Evolutionary conservation across 371 early-diverging fungal genomes (phyloP).

Genomic region (Capillidium rhysosporum): DNA sequence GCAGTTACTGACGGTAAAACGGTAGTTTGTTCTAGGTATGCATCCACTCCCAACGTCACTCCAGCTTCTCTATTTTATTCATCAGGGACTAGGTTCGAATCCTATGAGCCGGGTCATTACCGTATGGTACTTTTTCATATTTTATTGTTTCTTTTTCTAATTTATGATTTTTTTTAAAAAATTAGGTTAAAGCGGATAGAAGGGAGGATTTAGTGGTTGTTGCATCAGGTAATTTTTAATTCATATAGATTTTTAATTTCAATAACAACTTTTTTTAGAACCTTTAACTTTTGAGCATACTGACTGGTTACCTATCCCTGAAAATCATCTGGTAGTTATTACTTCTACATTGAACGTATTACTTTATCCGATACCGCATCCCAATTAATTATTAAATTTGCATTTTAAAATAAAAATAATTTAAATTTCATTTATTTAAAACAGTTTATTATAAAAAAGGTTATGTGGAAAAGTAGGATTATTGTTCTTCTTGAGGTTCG

Average conservation of each 20-base stretch:
- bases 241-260: neutral
- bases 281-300: constrained; percentile 65
- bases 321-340: constrained; percentile 52
- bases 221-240: constrained; percentile 34
- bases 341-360: constrained; percentile 56
- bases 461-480: no score
- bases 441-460: no score
- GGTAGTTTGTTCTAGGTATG: constrained; percentile 64
- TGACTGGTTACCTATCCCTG: constrained; percentile 66
- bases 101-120: constrained; percentile 39
- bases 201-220: constrained; percentile 67
- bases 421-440: no score
- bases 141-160: neutral
- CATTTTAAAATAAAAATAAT: no score
- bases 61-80: constrained; percentile 67
- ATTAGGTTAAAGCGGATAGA: constrained; percentile 45
- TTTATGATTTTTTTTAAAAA: neutral
- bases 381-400: constrained; percentile 6
- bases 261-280: constrained; percentile 18
- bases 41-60: constrained; percentile 36
- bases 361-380: constrained; percentile 51
- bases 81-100: constrained; percentile 40
- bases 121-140: constrained; percentile 25
- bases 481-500: neutral
- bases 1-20: constrained; percentile 70